Conservation (phyloP, 2,329 filamentous ascomycete species). For the Hymenoscyphus linearis region DNA sequence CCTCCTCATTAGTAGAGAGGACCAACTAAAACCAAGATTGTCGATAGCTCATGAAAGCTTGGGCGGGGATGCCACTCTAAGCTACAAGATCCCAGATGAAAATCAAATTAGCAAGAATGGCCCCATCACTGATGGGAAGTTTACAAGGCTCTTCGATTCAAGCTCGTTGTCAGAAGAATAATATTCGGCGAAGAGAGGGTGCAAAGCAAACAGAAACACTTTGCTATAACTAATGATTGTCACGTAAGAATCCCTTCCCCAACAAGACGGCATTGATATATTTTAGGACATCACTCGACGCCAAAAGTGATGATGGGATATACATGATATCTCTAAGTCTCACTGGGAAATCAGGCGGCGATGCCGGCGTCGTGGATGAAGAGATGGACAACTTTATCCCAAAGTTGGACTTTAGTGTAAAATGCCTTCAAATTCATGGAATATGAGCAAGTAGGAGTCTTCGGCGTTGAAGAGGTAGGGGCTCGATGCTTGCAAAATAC, state of each 20-base stretch:
- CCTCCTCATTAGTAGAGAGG: not conserved
- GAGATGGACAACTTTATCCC: slow-evolving; percentile 19
- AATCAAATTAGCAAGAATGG: slow-evolving; percentile 33
- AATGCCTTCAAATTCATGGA: slow-evolving; percentile 21
- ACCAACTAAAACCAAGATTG: not conserved
- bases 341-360: slow-evolving; percentile 19
- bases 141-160: slow-evolving; percentile 33
- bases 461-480: slow-evolving; percentile 20
- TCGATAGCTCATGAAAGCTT: slow-evolving; percentile 25
- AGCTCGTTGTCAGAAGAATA: slow-evolving; percentile 27
- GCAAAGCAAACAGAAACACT: slow-evolving; percentile 28
- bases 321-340: slow-evolving; percentile 17
- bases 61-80: slow-evolving; percentile 33
- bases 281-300: slow-evolving; percentile 16
- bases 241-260: slow-evolving; percentile 15
- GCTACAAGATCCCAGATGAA: slow-evolving; percentile 27
- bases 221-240: slow-evolving; percentile 35
- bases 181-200: slow-evolving; percentile 25
- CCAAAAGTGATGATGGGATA: slow-evolving; percentile 14
- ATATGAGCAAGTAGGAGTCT: slow-evolving; percentile 20
- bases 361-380: slow-evolving; percentile 12
- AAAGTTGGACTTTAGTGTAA: slow-evolving; percentile 14
- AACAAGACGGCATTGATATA: not conserved
- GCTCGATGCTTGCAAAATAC: slow-evolving; percentile 14
- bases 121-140: slow-evolving; percentile 32